Evolutionary conservation across 805 yeast species (phyloP).

Genomic region (Zygotorulaspora sp.): DNA sequence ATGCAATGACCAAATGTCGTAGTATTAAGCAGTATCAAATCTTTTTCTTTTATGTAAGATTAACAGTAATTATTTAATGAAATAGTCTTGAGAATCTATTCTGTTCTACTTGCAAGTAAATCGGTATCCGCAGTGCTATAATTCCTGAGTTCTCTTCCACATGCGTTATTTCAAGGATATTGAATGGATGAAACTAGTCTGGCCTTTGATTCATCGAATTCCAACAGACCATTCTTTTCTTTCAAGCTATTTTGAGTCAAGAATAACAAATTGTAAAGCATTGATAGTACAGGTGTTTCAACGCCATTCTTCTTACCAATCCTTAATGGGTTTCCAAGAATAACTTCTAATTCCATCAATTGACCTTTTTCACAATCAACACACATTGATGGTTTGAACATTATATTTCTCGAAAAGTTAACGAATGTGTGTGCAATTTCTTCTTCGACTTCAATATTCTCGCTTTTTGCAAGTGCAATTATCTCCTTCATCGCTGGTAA

Average conservation of each 20-base stretch:
- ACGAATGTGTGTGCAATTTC: conserved; percentile 45
- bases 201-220: conserved; percentile 14
- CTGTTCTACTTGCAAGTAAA: too few species aligned
- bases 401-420: conserved; percentile 49
- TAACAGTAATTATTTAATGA: too few species aligned
- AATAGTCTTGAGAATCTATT: too few species aligned
- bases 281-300: conserved; percentile 53
- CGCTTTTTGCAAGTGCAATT: conserved; percentile 54
- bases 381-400: conserved; percentile 65
- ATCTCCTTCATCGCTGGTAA: conserved; percentile 65
- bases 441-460: conserved; percentile 49
- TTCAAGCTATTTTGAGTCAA: conserved; percentile 58
- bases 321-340: conserved; percentile 60
- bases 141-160: too few species aligned
- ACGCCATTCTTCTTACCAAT: conserved; percentile 46
- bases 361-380: conserved; percentile 59
- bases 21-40: too few species aligned
- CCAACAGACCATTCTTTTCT: conserved; percentile 48
- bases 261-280: conserved; percentile 55
- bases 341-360: conserved; percentile 64
- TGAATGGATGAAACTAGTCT: too few species aligned
- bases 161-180: too few species aligned
- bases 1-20: too few species aligned
- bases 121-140: too few species aligned
- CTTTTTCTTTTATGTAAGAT: too few species aligned